A percentile compares a stretch with the other conserved stretches of the same genome.
Evolutionary conservation across 306 rosid genomes (phyloP).

Genomic region (Pyrus bretschneideri): DNA sequence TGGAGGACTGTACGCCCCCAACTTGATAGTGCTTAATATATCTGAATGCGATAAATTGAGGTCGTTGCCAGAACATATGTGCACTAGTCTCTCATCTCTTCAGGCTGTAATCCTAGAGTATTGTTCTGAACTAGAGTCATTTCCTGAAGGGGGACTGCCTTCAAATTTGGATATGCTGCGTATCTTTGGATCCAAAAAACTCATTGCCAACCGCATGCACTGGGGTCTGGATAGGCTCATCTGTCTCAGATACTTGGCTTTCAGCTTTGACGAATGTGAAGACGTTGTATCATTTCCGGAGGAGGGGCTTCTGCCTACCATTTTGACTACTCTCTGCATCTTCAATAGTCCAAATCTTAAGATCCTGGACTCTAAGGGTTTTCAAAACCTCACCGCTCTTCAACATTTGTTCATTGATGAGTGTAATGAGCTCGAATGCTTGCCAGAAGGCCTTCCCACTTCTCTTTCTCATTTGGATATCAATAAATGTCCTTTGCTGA

Average conservation of each 20-base stretch:
- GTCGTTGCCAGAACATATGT: slow-evolving; percentile 32
- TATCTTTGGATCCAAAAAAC: background rate
- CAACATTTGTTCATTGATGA: background rate
- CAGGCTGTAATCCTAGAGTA: slow-evolving; percentile 7
- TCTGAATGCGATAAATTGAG: slow-evolving; percentile 25
- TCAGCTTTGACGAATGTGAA: background rate
- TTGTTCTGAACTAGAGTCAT: slow-evolving; percentile 28
- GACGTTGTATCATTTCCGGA: background rate
- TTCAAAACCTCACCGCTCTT: background rate
- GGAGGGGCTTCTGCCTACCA: background rate
- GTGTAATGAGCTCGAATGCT: background rate
- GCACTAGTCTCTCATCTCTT: slow-evolving; percentile 23
- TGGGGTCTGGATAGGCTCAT: background rate
- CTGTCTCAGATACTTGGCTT: background rate
- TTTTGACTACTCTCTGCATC: background rate
- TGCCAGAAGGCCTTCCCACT: background rate
- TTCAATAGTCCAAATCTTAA: background rate
- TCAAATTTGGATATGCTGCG: background rate
- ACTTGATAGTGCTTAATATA: slow-evolving; percentile 20
- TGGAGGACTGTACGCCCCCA: slow-evolving; percentile 26
- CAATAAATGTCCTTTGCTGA: background rate
- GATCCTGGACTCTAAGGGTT: background rate
- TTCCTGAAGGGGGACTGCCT: background rate
- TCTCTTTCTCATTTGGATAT: background rate
- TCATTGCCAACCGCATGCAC: background rate